Evolutionary conservation across 805 yeast genomes (phyloP).

Genomic region (Candida sakaeoensis): DNA sequence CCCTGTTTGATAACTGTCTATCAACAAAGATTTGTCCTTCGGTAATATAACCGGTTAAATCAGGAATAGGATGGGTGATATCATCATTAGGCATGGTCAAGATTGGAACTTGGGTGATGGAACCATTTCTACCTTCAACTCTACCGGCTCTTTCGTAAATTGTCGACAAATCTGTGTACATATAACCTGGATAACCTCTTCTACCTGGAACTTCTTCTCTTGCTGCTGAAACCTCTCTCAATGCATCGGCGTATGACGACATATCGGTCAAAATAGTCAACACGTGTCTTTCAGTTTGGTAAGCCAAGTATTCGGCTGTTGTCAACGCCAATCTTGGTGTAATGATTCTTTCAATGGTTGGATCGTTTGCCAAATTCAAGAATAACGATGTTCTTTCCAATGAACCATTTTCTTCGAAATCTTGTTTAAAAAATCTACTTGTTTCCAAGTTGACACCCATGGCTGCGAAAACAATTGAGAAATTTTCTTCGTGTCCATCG

Average conservation of each 20-base stretch:
- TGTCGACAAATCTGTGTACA: conserved; percentile 99
- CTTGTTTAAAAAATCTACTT: conserved; percentile 97
- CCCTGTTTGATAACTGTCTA: conserved; percentile 93
- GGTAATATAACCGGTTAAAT: conserved; percentile 98
- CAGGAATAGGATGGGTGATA: conserved; percentile 99
- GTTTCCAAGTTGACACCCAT: conserved; percentile 99
- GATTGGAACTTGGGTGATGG: conserved; percentile 98
- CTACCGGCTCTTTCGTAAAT: conserved; percentile 99
- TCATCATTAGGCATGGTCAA: conserved; percentile 99
- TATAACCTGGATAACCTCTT: conserved; percentile 99
- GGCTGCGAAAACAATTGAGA: conserved; percentile 98
- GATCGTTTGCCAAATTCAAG: conserved; percentile 97
- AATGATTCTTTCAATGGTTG: conserved; percentile 98
- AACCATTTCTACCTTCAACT: conserved; percentile 99
- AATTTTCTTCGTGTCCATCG: conserved; percentile 99
- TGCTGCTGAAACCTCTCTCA: conserved; percentile 99
- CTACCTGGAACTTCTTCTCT: conserved; percentile 99
- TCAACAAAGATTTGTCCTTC: conserved; percentile 98
- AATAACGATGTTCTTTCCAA: conserved; percentile 96
- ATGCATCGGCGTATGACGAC: conserved; percentile 99
- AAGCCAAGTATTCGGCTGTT: conserved; percentile 97
- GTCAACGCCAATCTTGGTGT: conserved; percentile 99
- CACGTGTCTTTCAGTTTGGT: conserved; percentile 99
- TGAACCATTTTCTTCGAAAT: conserved; percentile 98
- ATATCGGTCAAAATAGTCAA: conserved; percentile 96